Evolutionary conservation across 768 basidiomycete genomes (phyloP).

Genomic region (Pleurotus platypus): DNA sequence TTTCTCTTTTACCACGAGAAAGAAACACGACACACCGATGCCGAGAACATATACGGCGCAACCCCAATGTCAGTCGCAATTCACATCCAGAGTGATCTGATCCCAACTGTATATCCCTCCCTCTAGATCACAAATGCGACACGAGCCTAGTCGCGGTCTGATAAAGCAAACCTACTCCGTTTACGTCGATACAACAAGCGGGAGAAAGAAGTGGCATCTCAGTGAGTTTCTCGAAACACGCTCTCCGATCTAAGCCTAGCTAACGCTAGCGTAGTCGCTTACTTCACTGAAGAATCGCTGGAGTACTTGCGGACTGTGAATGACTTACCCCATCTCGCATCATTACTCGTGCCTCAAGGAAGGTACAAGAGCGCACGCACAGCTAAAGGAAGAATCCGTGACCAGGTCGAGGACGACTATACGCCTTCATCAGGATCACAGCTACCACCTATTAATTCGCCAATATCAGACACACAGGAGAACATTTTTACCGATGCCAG

Average conservation of each 20-base stretch:
- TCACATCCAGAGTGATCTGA: constrained; percentile 1
- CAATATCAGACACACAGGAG: neutral
- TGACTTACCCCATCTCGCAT: constrained; percentile 50
- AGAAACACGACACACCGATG: constrained; percentile 27
- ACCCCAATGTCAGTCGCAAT: constrained; percentile 8
- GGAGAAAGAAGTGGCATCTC: constrained; percentile 78
- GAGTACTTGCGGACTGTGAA: constrained; percentile 59
- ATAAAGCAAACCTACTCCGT: constrained; percentile 85
- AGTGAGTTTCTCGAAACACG: constrained; percentile 41
- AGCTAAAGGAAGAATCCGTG: constrained; percentile 48
- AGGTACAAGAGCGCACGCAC: constrained; percentile 72
- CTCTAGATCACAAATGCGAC: neutral
- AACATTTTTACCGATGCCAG: constrained; percentile 1
- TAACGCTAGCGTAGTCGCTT: constrained; percentile 51
- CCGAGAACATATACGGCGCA: constrained; percentile 7
- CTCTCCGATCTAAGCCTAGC: constrained; percentile 17
- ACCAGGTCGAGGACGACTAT: constrained; percentile 39
- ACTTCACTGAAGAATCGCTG: constrained; percentile 72
- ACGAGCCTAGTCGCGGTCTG: constrained; percentile 32
- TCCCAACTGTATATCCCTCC: neutral
- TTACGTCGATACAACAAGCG: constrained; percentile 62
- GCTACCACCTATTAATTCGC: neutral
- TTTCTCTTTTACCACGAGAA: constrained; percentile 82
- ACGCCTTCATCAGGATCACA: constrained; percentile 1
- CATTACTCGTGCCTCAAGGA: constrained; percentile 57